These are phyloP conservation scores for Speleostelium caveatum DNA, from an alignment of 78 protist genomes.

Conservation along the genomic window DNA sequence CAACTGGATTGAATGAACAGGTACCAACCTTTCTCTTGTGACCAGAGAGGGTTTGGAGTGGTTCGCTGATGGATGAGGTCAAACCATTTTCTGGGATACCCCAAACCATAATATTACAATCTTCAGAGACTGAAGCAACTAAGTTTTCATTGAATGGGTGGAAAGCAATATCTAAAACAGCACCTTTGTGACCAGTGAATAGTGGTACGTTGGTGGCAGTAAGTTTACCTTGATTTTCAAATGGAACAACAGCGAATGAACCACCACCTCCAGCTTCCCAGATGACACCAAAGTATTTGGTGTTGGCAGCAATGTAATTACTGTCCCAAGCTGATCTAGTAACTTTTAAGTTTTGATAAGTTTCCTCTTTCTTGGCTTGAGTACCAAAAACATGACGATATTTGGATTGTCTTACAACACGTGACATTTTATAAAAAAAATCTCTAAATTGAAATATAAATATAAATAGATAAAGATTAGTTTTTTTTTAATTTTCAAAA, in stretches of 20 bases:
- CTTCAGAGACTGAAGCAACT: conserved; percentile 96
- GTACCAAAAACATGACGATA: conserved; percentile 96
- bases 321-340: conserved; percentile 93
- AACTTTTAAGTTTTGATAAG: conserved; percentile 84
- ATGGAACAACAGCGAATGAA: conserved; percentile 87
- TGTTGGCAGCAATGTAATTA: conserved; percentile 88
- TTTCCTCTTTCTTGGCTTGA: conserved; percentile 84
- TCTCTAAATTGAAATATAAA: no score
- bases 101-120: conserved; percentile 94
- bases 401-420: conserved; percentile 91
- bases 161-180: conserved; percentile 95
- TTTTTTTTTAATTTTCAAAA: no score
- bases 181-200: conserved; percentile 92
- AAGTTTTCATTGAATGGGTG: conserved; percentile 96
- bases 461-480: no score
- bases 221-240: conserved; percentile 41
- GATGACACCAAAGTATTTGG: conserved; percentile 89
- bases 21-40: conserved; percentile 94
- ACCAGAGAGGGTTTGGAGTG: conserved; percentile 89
- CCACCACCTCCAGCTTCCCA: conserved; percentile 97
- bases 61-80: conserved; percentile 45
- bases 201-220: conserved; percentile 75
- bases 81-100: conserved; percentile 94
- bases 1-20: conserved; percentile 92
- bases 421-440: no score